Base-by-base conservation (phyloP, 306 rosid species). In the Fagus crenata region DNA sequence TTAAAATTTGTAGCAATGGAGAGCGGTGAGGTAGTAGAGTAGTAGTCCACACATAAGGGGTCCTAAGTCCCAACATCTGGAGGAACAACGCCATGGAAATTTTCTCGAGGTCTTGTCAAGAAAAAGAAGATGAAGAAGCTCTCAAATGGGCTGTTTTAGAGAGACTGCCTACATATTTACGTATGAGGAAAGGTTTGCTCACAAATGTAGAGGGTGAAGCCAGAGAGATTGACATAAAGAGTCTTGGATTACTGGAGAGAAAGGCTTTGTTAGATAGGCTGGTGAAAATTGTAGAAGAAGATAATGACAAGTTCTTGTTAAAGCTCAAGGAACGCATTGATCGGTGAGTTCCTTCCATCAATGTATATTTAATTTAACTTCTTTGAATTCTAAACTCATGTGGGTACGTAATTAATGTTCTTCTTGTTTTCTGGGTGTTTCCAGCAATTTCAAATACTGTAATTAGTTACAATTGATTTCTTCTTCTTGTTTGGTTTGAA, bases 131-230 rank as follows among this genome's bases (percentile, higher is more conserved):
- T 28, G 83, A 83, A 35, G 83, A 75, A 15, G 83, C 83, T 53
- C 78, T 83, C 15, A 83, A 83, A 65, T 83, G 84, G 86, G 84
- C 84, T 51, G 75, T 81, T 39, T 72, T 83, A 56, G 80, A 83
- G 37, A 83, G 73, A 53, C 83, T 83, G 56, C 86, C 86, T 2
- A 83, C 86, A 8, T 74, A 67, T 55, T 9, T 2, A 0, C 83
- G 86, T 64, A 11, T 83, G 69, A 83, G 73, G 86, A 83, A 58
- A 83, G 86, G 86, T 1, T 13, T 83, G 36, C 49, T 83, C 33
- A 83, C 73, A 0, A 55, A 8, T 1, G 12, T 56, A 14, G 71
- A 75, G 13, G 86, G 86, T 7, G 36, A 46, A 33, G 83, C 72
- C 11, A 71, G 4, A 71, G 81, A 83, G 70, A 67, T 79, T 7